These are phyloP conservation scores for Epichloe elymi DNA, from an alignment of 2,329 filamentous ascomycete genomes.

Conservation along the genomic window DNA sequence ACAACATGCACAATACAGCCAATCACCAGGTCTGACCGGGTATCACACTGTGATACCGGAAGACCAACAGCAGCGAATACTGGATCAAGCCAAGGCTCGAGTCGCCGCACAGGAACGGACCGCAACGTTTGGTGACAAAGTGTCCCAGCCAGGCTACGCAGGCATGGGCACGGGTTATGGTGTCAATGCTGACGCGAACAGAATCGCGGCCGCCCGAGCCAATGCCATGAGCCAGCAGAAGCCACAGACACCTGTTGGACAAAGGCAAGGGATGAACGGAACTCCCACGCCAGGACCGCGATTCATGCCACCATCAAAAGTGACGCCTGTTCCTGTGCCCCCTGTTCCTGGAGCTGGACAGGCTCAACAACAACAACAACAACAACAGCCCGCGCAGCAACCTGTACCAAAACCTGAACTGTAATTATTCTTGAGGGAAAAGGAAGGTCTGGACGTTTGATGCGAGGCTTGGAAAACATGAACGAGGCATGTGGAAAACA, in stretches of 20 bases:
- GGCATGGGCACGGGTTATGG: slow-evolving; percentile 26
- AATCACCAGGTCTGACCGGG: slow-evolving; percentile 28
- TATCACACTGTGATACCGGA: slow-evolving; percentile 37
- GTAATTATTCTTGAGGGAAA: neutral
- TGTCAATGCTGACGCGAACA: slow-evolving; percentile 16
- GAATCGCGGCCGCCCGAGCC: slow-evolving; percentile 22
- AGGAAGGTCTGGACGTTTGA: neutral
- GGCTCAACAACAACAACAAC: slow-evolving; percentile 9
- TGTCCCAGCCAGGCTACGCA: slow-evolving; percentile 32
- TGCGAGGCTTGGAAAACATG: neutral
- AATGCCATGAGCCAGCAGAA: slow-evolving; percentile 23
- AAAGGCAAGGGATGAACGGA: slow-evolving; percentile 20
- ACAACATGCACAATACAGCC: slow-evolving; percentile 17
- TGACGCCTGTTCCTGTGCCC: slow-evolving; percentile 32
- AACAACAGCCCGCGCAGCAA: slow-evolving; percentile 12
- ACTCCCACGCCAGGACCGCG: slow-evolving; percentile 21
- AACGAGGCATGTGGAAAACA: neutral
- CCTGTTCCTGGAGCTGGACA: slow-evolving; percentile 27
- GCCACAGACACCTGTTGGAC: slow-evolving; percentile 22
- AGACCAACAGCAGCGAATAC: slow-evolving; percentile 34
- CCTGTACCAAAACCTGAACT: neutral
- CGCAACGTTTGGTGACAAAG: slow-evolving; percentile 27
- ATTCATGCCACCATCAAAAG: slow-evolving; percentile 25
- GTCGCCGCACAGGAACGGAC: slow-evolving; percentile 31
- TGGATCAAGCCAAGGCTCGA: slow-evolving; percentile 37